Evolutionary conservation across 495 filamentous ascomycete species (phyloP).

Genomic region (Trichoderma gamsii): DNA sequence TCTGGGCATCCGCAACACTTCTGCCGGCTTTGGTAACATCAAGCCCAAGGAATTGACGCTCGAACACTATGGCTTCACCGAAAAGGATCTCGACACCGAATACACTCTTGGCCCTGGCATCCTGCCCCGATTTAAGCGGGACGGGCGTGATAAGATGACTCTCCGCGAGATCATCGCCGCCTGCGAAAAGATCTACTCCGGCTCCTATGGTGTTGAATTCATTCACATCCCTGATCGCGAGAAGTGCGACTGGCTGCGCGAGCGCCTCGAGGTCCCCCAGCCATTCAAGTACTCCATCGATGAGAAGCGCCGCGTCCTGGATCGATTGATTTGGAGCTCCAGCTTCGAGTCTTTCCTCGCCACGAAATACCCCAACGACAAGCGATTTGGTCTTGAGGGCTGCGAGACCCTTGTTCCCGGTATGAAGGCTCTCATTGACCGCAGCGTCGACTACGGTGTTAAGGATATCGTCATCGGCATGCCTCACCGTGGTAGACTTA

Average conservation of each 20-base stretch:
- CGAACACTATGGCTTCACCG: constrained; percentile 87
- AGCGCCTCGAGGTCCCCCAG: constrained; percentile 86
- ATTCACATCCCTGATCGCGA: constrained; percentile 97
- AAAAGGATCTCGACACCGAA: constrained; percentile 89
- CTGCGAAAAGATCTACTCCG: constrained; percentile 94
- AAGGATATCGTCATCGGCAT: constrained; percentile 99
- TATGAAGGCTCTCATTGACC: constrained; percentile 98
- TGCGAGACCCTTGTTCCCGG: constrained; percentile 93
- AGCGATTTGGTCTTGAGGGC: constrained; percentile 96
- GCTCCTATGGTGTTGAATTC: constrained; percentile 93
- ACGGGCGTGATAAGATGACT: constrained; percentile 88
- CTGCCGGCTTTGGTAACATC: constrained; percentile 78
- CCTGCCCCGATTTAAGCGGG: constrained; percentile 83
- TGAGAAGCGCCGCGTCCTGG: constrained; percentile 94
- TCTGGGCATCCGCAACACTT: constrained; percentile 82
- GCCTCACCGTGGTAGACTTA: constrained; percentile 97
- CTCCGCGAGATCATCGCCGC: constrained; percentile 87
- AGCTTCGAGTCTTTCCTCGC: constrained; percentile 92
- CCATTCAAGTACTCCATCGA: constrained; percentile 94
- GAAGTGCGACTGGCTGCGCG: constrained; percentile 95
- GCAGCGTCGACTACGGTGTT: constrained; percentile 94
- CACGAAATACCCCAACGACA: constrained; percentile 98
- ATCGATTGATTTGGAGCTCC: constrained; percentile 95
- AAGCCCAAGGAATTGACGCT: constrained; percentile 89
- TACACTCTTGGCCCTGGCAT: constrained; percentile 93